A percentile compares a stretch with the other conserved stretches of the same genome.
Conservation (phyloP, 2,329 filamentous ascomycete genomes). For the Lasiodiplodia hormozganensis region DNA sequence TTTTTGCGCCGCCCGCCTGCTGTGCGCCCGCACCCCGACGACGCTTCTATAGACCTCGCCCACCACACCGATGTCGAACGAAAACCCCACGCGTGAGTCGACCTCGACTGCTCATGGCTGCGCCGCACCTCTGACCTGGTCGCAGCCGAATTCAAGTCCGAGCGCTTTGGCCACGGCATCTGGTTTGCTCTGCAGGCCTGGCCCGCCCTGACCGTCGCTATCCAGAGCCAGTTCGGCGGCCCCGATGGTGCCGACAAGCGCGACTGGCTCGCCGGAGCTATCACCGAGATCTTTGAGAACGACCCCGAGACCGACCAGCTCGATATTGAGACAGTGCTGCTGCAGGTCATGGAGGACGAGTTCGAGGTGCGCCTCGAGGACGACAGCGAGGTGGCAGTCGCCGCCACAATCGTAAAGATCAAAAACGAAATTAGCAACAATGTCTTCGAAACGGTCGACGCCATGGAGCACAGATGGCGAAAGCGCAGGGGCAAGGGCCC, state of each 20-base stretch:
- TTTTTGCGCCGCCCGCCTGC: slow-evolving; percentile 10
- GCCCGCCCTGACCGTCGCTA: slow-evolving; percentile 85
- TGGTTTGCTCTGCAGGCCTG: slow-evolving; percentile 86
- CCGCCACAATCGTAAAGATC: slow-evolving; percentile 73
- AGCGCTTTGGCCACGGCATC: slow-evolving; percentile 78
- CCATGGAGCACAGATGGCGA: slow-evolving; percentile 68
- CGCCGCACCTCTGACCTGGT: slow-evolving; percentile 25
- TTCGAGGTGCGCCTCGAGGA: slow-evolving; percentile 95
- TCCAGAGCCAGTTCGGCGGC: slow-evolving; percentile 88
- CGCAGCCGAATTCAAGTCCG: slow-evolving; percentile 28
- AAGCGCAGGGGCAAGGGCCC: slow-evolving; percentile 63
- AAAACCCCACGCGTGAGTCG: slow-evolving; percentile 27
- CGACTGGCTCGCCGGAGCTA: slow-evolving; percentile 92
- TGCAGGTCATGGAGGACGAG: slow-evolving; percentile 94
- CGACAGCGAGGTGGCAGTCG: slow-evolving; percentile 78
- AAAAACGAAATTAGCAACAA: slow-evolving; percentile 65
- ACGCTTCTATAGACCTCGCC: background rate
- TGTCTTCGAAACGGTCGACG: slow-evolving; percentile 70
- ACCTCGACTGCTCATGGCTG: slow-evolving; percentile 4
- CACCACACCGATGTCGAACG: slow-evolving; percentile 17
- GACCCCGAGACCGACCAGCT: slow-evolving; percentile 70
- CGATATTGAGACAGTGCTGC: slow-evolving; percentile 82
- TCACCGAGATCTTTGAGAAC: slow-evolving; percentile 76
- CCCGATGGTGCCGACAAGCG: slow-evolving; percentile 84
- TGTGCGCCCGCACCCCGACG: background rate